Conservation (phyloP, 1,139 yeast genomes). For the Geotrichum candidum region DNA sequence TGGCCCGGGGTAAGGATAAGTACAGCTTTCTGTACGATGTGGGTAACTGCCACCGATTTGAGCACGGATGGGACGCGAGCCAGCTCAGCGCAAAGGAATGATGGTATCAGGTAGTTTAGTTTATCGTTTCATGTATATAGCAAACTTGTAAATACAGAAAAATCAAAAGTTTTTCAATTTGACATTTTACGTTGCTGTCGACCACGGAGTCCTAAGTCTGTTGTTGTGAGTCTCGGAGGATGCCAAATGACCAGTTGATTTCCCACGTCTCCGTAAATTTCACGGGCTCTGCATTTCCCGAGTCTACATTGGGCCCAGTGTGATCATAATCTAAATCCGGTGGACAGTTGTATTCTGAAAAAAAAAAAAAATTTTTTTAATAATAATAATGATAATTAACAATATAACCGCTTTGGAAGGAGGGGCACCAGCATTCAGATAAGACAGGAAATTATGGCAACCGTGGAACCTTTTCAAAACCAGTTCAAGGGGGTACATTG, state of each 20-base stretch:
- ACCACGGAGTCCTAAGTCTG: not conserved
- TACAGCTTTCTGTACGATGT: slow-evolving; percentile 21
- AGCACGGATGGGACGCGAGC: slow-evolving; percentile 19
- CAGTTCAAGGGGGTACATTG: too few relatives aligned
- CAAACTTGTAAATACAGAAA: too few relatives aligned
- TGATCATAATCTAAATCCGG: too few relatives aligned
- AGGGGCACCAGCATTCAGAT: not conserved
- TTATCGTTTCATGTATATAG: not conserved
- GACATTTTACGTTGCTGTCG: not conserved
- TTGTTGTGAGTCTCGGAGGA: too few relatives aligned
- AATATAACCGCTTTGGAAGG: not conserved
- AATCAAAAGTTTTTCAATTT: not conserved
- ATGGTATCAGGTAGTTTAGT: not conserved
- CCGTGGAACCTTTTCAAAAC: too few relatives aligned
- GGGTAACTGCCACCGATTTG: slow-evolving; percentile 20
- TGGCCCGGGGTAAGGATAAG: slow-evolving; percentile 6
- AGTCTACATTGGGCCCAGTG: not conserved
- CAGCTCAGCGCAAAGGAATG: not conserved
- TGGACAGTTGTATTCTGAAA: too few relatives aligned
- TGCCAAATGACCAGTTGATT: not conserved
- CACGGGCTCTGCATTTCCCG: not conserved
- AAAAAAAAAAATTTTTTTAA: too few relatives aligned
- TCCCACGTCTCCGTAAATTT: not conserved
- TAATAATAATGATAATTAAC: too few relatives aligned
- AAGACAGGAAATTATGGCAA: too few relatives aligned